Evolutionary conservation across 495 filamentous ascomycete species (phyloP), one percentile per base, ranked within the genome.

Genomic region (Penicillium tannophilum): DNA sequence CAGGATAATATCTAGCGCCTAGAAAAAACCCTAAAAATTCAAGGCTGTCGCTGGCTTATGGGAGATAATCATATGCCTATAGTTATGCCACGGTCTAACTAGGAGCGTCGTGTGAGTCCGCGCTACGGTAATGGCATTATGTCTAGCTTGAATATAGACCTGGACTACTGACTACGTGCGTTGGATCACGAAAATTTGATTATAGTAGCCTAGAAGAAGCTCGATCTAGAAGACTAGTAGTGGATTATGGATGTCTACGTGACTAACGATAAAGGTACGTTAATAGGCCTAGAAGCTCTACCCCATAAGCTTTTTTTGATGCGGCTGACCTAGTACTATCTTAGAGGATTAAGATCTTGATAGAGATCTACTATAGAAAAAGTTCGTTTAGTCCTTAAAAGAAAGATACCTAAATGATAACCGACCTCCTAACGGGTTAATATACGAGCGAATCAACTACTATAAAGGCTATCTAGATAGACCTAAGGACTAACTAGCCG

Each of bases 181-280:
- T 35, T 48, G 35, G 48, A 50, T 43, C 61, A 63, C 36, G 52
- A 56, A 28, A 63, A 23, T 33, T 12, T 63, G 2, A 63, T 63
- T 16, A 19, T 11, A 24, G 61, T 52, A 12, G 61, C 61, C 16
- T n/a, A 30, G 6, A 19, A 33, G 1, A 11, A 30, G 33, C 56
- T 59, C 14, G 41, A 39, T 17, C 17, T 12, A 1, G 19, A 33
- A 11, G 52, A 56, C 43, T 53, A 56, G 33, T 63, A 53, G 56
- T 63, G 61, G 61, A 52, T 63, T 28, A 53, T 42, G 9, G 61
- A 63, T 56, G 47, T 63, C 16, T 63, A 63, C 14, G 61, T 63
- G 24, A 56, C 48, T 26, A 48, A 48, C 16, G 19, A 42, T 23
- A 17, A 42, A 56, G 55, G 43, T 46, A 39, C 31, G 55, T 23